A percentile compares a stretch with the other conserved stretches of the same genome.
These are phyloP conservation scores for Globisporangium middletonii DNA, from an alignment of 352 stramenopile species.

Conservation along the genomic window DNA sequence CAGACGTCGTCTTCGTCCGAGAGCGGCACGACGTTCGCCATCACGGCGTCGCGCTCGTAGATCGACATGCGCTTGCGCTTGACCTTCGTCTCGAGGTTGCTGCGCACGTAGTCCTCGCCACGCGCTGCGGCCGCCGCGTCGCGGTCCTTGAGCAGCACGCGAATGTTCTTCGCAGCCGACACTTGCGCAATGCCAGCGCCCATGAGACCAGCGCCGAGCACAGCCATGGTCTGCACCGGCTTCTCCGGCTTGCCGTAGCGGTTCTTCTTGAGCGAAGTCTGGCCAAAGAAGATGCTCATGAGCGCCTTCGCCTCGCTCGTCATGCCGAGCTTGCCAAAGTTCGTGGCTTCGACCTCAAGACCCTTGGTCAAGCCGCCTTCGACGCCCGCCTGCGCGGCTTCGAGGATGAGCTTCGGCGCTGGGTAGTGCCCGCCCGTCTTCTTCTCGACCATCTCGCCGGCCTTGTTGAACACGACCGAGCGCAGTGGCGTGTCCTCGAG, in stretches of 20 bases:
- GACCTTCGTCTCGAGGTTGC: constrained; percentile 94
- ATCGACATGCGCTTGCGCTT: constrained; percentile 93
- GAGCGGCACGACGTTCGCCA: constrained; percentile 89
- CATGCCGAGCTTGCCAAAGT: constrained; percentile 96
- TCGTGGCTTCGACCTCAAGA: constrained; percentile 91
- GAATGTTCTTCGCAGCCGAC: constrained; percentile 91
- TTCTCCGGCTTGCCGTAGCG: constrained; percentile 86
- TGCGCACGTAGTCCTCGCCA: constrained; percentile 91
- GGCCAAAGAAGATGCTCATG: constrained; percentile 98
- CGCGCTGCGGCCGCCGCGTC: constrained; percentile 79
- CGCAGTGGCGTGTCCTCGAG: constrained; percentile 94
- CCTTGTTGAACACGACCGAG: constrained; percentile 93
- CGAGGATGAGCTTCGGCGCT: constrained; percentile 93
- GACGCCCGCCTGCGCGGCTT: constrained; percentile 81
- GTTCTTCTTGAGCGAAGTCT: constrained; percentile 98
- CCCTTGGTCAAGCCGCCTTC: constrained; percentile 73
- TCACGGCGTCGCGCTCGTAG: constrained; percentile 87
- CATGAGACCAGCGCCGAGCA: constrained; percentile 98
- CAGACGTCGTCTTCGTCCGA: constrained; percentile 90
- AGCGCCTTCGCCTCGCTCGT: constrained; percentile 93
- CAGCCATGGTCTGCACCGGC: constrained; percentile 90
- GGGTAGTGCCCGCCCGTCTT: constrained; percentile 97
- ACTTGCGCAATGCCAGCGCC: constrained; percentile 97
- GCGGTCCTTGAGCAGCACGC: constrained; percentile 96
- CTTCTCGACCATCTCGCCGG: constrained; percentile 95